Base-by-base conservation (phyloP, 345 rosid species). In the Iberis pinnata region DNA sequence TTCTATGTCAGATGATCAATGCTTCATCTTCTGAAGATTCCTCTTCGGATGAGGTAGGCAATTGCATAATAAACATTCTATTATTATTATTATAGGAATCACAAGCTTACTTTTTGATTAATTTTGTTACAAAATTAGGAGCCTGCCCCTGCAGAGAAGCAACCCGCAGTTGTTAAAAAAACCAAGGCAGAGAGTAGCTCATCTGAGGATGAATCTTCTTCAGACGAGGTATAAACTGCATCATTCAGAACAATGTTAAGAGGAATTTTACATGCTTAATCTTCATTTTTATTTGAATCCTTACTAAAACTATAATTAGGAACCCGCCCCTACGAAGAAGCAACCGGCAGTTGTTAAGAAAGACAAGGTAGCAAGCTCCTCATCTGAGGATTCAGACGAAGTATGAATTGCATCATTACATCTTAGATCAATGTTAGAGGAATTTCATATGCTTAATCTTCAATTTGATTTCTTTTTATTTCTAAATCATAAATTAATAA, bases 41-140 rank as follows among this genome's bases (percentile, higher is more conserved):
- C n/a, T n/a, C n/a, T n/a, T n/a, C n/a, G n/a, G 71, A 68, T 17
- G 64, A 68, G 53, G 78, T 72, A 46, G 37, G 49, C n/a, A 46
- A 17, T 32, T 43, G 9, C 42, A 22, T 43, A 9, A 31, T 39
- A 27, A n/a, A 46, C 11, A 47, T 1, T 18, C 33, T 33, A 10
- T 3, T 20, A 41, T 14, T n/a, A 29, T 2, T 40, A 25, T 17
- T 17, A n/a, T n/a, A n/a, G n/a, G n/a, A n/a, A 4, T 41, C 47
- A 13, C 20, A 18, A 9, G 36, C 18, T 42, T 37, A 27, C 12
- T 3, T 38, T 4, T n/a, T n/a, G 4, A 20, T 2, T 42, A 31
- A 16, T 3, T 17, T 27, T 9, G 4, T 12, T 25, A 8, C 17
- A 20, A 37, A 12, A 13, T 18, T 53, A 75, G 74, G 72, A 70